These are phyloP conservation scores for Beta corolliflora DNA, from an alignment of 179 eudicot genomes.

Conservation along the genomic window DNA sequence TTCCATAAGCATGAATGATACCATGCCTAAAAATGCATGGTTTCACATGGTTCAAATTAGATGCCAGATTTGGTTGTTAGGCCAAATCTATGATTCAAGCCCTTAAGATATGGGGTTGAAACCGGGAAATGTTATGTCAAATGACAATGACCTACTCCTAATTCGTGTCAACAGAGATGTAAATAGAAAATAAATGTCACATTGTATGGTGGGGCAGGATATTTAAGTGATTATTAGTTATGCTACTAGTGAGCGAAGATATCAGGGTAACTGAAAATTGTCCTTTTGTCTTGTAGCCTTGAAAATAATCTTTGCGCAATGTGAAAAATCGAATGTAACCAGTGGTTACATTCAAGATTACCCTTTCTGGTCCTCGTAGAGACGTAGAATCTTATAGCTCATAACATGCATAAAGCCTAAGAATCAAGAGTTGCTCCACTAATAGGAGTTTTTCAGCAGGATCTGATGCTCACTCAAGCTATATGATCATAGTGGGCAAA, in stretches of 20 bases:
- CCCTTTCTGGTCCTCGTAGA: neutral
- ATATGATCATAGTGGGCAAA: neutral
- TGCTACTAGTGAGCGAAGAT: neutral
- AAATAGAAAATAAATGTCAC: neutral
- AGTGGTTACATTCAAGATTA: neutral
- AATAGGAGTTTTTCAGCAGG: neutral
- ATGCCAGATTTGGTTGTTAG: neutral
- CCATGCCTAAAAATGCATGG: neutral
- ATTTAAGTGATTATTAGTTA: neutral
- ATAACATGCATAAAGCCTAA: neutral
- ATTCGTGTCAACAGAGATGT: neutral
- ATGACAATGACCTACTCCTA: neutral
- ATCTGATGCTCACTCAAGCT: neutral
- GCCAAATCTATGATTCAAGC: too few species aligned
- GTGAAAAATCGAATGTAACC: too few species aligned
- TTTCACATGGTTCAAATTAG: neutral
- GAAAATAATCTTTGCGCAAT: neutral
- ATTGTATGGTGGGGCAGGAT: neutral
- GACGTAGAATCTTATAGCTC: neutral
- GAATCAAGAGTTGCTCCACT: neutral
- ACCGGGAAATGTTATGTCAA: neutral
- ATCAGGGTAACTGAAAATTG: neutral
- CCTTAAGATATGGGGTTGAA: too few species aligned
- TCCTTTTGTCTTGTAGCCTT: neutral
- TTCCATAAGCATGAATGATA: neutral